These are phyloP conservation scores for Colletotrichum aenigma DNA, from an alignment of 2,329 filamentous ascomycete species.

Conservation along the genomic window DNA sequence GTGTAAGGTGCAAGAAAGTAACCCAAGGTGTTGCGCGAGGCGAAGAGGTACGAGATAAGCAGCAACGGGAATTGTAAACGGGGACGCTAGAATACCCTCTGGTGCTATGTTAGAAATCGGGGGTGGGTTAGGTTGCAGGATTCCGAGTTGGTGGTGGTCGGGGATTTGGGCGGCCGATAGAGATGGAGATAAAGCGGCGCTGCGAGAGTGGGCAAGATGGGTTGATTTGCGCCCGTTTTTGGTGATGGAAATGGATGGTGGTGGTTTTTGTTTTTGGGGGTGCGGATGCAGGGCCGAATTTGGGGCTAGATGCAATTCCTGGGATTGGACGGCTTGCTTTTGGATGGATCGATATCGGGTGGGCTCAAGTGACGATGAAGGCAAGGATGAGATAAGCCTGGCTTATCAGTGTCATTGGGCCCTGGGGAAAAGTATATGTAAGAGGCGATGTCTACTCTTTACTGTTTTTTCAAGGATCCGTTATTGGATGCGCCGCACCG, in stretches of 20 bases:
- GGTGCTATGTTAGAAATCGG: not conserved
- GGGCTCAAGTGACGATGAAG: slow-evolving; percentile 55
- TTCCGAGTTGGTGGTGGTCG: not conserved
- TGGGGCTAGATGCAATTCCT: slow-evolving; percentile 17
- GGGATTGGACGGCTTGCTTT: slow-evolving; percentile 16
- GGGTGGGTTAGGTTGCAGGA: not conserved
- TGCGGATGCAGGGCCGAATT: slow-evolving; percentile 7
- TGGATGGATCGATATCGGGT: slow-evolving; percentile 20
- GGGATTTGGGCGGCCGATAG: not conserved
- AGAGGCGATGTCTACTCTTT: slow-evolving; percentile 11
- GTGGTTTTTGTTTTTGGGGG: not conserved
- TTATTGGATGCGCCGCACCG: not conserved
- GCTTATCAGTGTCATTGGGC: slow-evolving; percentile 63
- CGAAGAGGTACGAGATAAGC: slow-evolving; percentile 10
- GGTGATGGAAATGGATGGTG: slow-evolving; percentile 15
- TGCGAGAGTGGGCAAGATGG: slow-evolving; percentile 14
- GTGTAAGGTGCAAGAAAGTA: not conserved
- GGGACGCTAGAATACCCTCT: not conserved
- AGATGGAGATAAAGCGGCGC: slow-evolving; percentile 17
- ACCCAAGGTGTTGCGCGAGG: not conserved
- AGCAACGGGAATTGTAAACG: not conserved
- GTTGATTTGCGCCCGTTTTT: slow-evolving; percentile 22
- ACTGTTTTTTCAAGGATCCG: not conserved
- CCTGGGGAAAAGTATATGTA: slow-evolving; percentile 17
- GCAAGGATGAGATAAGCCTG: slow-evolving; percentile 61